Conservation (phyloP, 148 eudicot genomes). For the Nepenthes gracilis region DNA sequence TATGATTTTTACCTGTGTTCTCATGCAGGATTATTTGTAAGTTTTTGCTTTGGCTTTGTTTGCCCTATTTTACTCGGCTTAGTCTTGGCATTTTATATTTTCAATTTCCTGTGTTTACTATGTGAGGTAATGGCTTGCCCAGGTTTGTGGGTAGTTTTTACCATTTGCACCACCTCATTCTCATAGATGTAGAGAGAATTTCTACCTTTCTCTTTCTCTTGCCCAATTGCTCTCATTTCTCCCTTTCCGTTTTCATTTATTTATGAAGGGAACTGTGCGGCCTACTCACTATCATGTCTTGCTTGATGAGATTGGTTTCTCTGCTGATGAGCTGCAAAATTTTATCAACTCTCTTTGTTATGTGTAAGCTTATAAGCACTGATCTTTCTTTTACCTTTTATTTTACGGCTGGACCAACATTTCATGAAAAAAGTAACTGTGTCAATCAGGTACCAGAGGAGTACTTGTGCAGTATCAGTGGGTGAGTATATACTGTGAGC, state of each 20-base stretch:
- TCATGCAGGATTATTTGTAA: constrained; percentile 80
- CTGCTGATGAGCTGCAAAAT: constrained; percentile 75
- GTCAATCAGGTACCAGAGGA: constrained; percentile 65
- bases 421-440: constrained; percentile 10
- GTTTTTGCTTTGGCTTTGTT: constrained; percentile 12
- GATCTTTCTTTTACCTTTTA: neutral
- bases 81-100: neutral
- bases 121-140: neutral
- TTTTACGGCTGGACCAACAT: neutral
- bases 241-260: constrained; percentile 2
- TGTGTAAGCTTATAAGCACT: constrained; percentile 44
- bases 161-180: neutral
- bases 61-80: neutral
- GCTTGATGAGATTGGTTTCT: constrained; percentile 96
- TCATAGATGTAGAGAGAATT: neutral
- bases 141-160: neutral
- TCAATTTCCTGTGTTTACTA: neutral
- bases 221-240: neutral
- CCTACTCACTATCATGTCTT: constrained; percentile 94
- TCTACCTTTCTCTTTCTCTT: too few species aligned
- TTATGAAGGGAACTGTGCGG: constrained; percentile 72
- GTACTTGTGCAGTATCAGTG: constrained; percentile 69
- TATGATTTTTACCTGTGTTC: constrained; percentile 94
- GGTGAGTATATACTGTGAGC: constrained; percentile 28
- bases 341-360: constrained; percentile 76